Percentiles rank a stretch among this genome's conserved stretches.
phyloP scores from a whole-genome alignment of 768 basidiomycete genomes.

The Calocybe gangraenosa region DNA sequence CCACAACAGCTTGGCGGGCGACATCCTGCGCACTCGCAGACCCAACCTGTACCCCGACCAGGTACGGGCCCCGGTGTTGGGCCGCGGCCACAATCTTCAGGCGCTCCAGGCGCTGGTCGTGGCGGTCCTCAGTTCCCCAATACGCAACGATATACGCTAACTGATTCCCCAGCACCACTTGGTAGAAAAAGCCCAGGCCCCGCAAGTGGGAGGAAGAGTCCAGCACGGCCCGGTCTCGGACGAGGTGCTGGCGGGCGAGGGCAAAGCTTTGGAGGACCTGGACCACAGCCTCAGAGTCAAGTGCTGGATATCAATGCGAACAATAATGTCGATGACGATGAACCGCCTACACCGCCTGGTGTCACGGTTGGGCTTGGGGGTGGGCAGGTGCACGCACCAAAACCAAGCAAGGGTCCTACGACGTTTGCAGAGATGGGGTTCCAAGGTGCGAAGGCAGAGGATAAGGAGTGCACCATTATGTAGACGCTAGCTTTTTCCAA shows the following conservation, averaged over 20 bases:
- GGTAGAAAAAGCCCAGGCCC: conserved; percentile 16
- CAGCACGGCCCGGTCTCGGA: conserved; percentile 9
- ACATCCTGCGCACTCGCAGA: conserved; percentile 5
- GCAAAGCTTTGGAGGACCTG: conserved; percentile 4
- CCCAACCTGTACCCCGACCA: conserved; percentile 5
- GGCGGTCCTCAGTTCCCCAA: conserved; percentile 26
- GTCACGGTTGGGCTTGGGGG: conserved; percentile 18
- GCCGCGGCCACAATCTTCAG: conserved; percentile 11
- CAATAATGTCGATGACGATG: conserved; percentile 1
- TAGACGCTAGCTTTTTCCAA: conserved; percentile 38
- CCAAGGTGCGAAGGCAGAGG: conserved; percentile 68
- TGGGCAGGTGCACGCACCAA: conserved; percentile 19
- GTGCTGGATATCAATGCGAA: conserved; percentile 6
- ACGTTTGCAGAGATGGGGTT: conserved; percentile 97
- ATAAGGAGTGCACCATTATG: conserved; percentile 88
- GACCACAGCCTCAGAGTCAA: conserved; percentile 3
- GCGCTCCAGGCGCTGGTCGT: conserved; percentile 4
- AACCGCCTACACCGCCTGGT: conserved; percentile 6
- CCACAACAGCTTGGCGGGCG: conserved; percentile 14
- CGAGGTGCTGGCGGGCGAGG: conserved; percentile 7
- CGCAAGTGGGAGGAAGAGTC: conserved; percentile 15
- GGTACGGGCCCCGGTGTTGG: conserved; percentile 11
- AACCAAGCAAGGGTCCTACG: conserved; percentile 42
- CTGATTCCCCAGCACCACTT: conserved; percentile 30
- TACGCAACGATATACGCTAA: conserved; percentile 44